phyloP scores from a whole-genome alignment of 352 stramenopile genomes.

The Phytophthora cryptogea region DNA sequence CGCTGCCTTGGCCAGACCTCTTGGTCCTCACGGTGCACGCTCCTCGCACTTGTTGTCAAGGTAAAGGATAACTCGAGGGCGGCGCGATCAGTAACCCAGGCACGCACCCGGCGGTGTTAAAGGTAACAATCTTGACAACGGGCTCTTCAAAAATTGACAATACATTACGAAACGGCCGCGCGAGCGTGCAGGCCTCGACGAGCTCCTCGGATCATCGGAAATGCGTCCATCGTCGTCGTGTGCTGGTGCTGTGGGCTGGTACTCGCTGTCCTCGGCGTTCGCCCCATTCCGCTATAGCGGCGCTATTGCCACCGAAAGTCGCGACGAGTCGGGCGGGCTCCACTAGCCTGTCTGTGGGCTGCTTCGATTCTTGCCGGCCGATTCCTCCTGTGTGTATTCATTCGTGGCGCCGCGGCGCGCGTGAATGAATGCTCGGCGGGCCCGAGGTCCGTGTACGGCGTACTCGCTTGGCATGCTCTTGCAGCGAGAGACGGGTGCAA shows the following conservation, averaged over 20 bases:
- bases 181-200: neutral
- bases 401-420: neutral
- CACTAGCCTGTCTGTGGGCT: slow-evolving; percentile 1
- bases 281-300: no score
- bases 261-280: neutral
- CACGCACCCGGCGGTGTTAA: neutral
- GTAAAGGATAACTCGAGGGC: neutral
- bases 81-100: neutral
- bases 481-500: no score
- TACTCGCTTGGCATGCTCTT: no score
- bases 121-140: neutral
- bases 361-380: neutral
- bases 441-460: no score
- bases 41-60: neutral
- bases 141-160: neutral
- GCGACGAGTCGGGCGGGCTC: neutral
- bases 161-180: neutral
- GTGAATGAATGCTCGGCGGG: neutral
- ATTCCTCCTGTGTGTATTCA: neutral
- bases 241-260: neutral
- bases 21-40: neutral
- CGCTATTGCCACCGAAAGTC: neutral
- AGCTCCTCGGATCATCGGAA: neutral
- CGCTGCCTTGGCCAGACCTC: neutral
- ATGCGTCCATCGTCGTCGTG: neutral